Conservation (phyloP, 2,329 filamentous ascomycete genomes). For the Aspergillus felis region DNA sequence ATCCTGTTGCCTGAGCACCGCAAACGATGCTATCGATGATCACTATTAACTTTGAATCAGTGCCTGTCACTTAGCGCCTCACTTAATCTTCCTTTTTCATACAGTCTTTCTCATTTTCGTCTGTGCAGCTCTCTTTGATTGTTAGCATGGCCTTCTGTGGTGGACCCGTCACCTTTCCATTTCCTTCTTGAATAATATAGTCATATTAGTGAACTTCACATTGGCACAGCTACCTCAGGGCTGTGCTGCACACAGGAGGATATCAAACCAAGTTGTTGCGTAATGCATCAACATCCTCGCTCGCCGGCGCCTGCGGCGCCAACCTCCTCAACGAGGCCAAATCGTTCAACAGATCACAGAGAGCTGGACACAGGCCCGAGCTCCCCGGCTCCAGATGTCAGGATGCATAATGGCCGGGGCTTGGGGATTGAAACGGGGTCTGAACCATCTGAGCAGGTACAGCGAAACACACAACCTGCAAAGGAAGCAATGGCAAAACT, state of each 20-base stretch:
- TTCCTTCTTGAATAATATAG: slow-evolving; percentile 29
- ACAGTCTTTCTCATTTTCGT: not conserved
- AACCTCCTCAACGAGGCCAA: slow-evolving; percentile 67
- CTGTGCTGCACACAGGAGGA: slow-evolving; percentile 15
- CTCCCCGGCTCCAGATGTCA: slow-evolving; percentile 51
- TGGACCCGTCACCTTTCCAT: slow-evolving; percentile 26
- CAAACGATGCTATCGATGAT: slow-evolving; percentile 23
- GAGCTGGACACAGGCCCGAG: slow-evolving; percentile 57
- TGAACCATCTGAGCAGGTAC: slow-evolving; percentile 40
- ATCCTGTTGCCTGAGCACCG: slow-evolving; percentile 22
- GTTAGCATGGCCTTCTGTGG: slow-evolving; percentile 40
- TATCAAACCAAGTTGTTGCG: slow-evolving; percentile 8
- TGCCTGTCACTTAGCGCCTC: slow-evolving; percentile 14
- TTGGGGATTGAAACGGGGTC: slow-evolving; percentile 49
- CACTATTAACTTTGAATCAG: slow-evolving; percentile 11
- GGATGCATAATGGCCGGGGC: slow-evolving; percentile 47
- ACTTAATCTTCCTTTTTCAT: slow-evolving; percentile 4
- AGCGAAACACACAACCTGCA: slow-evolving; percentile 48
- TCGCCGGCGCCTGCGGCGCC: slow-evolving; percentile 70
- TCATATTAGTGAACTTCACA: not conserved
- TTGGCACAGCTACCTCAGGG: not conserved
- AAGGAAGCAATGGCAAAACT: slow-evolving; percentile 72
- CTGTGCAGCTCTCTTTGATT: slow-evolving; percentile 2
- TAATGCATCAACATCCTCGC: slow-evolving; percentile 88
- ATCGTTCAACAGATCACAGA: slow-evolving; percentile 71